A percentile compares a stretch with the other conserved stretches of the same genome.
Evolutionary conservation across 2,329 filamentous ascomycete genomes (phyloP).

Genomic region (Alternaria metachromatica): DNA sequence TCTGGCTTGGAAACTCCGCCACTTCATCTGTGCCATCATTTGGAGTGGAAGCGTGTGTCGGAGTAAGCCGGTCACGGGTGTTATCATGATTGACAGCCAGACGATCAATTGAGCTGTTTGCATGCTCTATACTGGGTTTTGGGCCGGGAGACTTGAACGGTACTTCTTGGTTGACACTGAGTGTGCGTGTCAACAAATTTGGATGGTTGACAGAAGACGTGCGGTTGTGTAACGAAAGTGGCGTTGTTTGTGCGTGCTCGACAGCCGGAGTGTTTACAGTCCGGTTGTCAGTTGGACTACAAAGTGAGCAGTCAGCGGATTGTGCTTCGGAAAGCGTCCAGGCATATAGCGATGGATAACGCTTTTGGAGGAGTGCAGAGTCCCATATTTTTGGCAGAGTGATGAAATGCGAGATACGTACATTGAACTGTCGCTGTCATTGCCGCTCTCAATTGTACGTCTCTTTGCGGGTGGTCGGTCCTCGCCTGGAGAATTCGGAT

Average conservation of each 20-base stretch:
- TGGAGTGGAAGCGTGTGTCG: conserved; percentile 41
- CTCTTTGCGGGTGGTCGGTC: conserved; percentile 48
- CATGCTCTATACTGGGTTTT: conserved; percentile 31
- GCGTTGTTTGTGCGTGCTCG: conserved; percentile 25
- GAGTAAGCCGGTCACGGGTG: conserved; percentile 30
- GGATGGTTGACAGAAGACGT: conserved; percentile 24
- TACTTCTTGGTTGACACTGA: conserved; percentile 29
- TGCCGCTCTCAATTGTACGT: conserved; percentile 31
- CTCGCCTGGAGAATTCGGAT: conserved; percentile 43
- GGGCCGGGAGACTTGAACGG: conserved; percentile 26
- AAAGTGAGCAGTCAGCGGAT: neutral
- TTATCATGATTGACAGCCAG: conserved; percentile 26
- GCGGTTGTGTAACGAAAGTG: conserved; percentile 21
- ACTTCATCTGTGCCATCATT: conserved; percentile 62
- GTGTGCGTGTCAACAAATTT: neutral
- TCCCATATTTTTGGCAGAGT: neutral
- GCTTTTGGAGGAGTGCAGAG: neutral
- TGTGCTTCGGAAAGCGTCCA: neutral
- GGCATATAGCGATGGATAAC: neutral
- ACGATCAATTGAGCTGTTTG: conserved; percentile 33
- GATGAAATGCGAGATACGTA: neutral
- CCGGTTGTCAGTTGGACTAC: conserved; percentile 25
- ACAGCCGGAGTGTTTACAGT: conserved; percentile 33
- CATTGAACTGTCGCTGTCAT: conserved; percentile 22
- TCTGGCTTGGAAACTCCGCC: conserved; percentile 61